These are phyloP conservation scores for Pseudohyphozyma bogoriensis DNA, from an alignment of 768 basidiomycete genomes.

Conservation along the genomic window DNA sequence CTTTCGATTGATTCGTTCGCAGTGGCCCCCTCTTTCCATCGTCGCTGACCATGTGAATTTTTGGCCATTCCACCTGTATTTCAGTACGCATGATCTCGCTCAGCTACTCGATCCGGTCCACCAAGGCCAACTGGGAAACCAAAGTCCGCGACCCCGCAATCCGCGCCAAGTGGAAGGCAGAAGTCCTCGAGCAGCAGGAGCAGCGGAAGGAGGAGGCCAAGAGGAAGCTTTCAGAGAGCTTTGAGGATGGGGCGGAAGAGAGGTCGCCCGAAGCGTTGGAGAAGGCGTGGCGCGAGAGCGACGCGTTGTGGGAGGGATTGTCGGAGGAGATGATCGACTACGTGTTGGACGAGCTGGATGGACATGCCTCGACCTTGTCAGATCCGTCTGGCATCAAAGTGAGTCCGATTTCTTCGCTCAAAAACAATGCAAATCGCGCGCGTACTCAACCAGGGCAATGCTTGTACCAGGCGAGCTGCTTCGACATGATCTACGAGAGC, in stretches of 20 bases:
- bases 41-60: too few relatives aligned
- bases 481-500: slow-evolving; percentile 33
- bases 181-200: not conserved
- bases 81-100: not conserved
- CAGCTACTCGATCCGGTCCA: not conserved
- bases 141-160: not conserved
- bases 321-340: slow-evolving; percentile 8
- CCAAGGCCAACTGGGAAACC: not conserved
- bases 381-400: not conserved
- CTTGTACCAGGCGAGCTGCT: slow-evolving; percentile 22
- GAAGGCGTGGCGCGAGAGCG: too few relatives aligned
- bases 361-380: not conserved
- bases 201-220: not conserved
- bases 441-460: not conserved
- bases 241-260: not conserved
- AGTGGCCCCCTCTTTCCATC: too few relatives aligned
- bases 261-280: too few relatives aligned
- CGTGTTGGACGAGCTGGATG: not conserved
- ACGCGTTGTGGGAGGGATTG: not conserved
- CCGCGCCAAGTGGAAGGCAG: slow-evolving; percentile 1
- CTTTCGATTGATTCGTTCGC: too few relatives aligned
- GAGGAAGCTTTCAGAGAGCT: too few relatives aligned
- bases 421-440: too few relatives aligned
- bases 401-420: not conserved
- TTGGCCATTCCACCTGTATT: too few relatives aligned